phyloP scores from a whole-genome alignment of 1,284 basidiomycete species.

The Austroboletus novae-zelandiae region DNA sequence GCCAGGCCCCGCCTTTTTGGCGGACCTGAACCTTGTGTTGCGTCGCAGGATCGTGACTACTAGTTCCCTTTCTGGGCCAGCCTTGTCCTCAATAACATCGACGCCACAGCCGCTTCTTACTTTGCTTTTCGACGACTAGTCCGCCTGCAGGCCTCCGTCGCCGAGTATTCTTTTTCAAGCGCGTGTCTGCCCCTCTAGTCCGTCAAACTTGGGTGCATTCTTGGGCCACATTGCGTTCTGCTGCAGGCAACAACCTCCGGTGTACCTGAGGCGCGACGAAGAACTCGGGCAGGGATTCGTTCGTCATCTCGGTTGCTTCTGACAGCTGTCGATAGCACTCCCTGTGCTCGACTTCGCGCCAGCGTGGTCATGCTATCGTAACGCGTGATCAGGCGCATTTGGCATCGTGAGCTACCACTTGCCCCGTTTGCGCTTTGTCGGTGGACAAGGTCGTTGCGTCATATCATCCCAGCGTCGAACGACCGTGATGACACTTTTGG shows the following conservation, averaged over 20 bases:
- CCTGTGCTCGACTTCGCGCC: not conserved
- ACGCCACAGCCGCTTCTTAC: too few relatives aligned
- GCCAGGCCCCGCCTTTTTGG: too few relatives aligned
- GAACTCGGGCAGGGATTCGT: not conserved
- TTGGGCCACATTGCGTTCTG: not conserved
- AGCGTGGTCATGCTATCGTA: not conserved
- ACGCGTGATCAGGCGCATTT: not conserved
- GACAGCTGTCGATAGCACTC: not conserved
- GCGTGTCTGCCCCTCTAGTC: too few relatives aligned
- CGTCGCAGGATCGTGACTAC: too few relatives aligned
- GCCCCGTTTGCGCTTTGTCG: not conserved
- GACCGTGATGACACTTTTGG: not conserved
- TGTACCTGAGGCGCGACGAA: slow-evolving; percentile 5
- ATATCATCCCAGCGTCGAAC: not conserved
- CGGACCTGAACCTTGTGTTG: too few relatives aligned
- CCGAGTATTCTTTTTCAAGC: too few relatives aligned
- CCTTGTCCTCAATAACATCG: too few relatives aligned
- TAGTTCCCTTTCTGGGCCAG: too few relatives aligned
- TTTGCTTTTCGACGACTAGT: too few relatives aligned
- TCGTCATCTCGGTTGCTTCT: not conserved
- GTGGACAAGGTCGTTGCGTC: not conserved
- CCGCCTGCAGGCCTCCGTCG: too few relatives aligned
- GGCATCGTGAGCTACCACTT: not conserved
- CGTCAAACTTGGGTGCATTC: not conserved
- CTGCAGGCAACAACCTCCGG: not conserved